Conservation (phyloP, 1,139 yeast genomes). For the Debaryomycetaceae sp. region DNA sequence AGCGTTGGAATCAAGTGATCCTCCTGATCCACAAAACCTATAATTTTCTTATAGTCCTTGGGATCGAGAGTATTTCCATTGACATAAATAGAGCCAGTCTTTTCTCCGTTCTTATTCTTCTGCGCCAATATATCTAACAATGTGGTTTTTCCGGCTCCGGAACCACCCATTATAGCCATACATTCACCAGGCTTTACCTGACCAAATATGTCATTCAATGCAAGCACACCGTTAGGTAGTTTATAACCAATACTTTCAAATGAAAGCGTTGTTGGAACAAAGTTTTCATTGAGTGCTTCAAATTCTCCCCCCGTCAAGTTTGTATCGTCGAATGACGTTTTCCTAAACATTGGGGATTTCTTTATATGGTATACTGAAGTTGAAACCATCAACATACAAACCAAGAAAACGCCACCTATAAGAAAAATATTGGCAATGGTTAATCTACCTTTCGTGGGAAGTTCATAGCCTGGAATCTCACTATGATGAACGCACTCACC, state of each 20-base stretch:
- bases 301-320: slow-evolving; percentile 29
- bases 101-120: slow-evolving; percentile 73
- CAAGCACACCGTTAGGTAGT: slow-evolving; percentile 46
- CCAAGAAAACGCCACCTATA: slow-evolving; percentile 47
- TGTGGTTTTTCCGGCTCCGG: slow-evolving; percentile 98
- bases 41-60: slow-evolving; percentile 56
- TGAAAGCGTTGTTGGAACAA: slow-evolving; percentile 72
- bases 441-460: slow-evolving; percentile 57
- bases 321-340: slow-evolving; percentile 14
- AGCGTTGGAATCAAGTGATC: slow-evolving; percentile 87
- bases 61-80: slow-evolving; percentile 57
- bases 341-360: slow-evolving; percentile 60
- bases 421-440: slow-evolving; percentile 49
- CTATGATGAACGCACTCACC: slow-evolving; percentile 92
- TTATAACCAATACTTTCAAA: slow-evolving; percentile 70
- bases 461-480: slow-evolving; percentile 84
- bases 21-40: slow-evolving; percentile 98
- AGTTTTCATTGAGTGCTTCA: slow-evolving; percentile 49
- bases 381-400: slow-evolving; percentile 33
- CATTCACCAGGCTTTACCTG: slow-evolving; percentile 82
- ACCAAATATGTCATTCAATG: slow-evolving; percentile 68
- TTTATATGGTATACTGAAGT: slow-evolving; percentile 51
- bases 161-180: slow-evolving; percentile 95
- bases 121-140: slow-evolving; percentile 85
- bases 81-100: slow-evolving; percentile 62